phyloP scores from a whole-genome alignment of 805 yeast genomes.

The Ogataea dorogensis region DNA sequence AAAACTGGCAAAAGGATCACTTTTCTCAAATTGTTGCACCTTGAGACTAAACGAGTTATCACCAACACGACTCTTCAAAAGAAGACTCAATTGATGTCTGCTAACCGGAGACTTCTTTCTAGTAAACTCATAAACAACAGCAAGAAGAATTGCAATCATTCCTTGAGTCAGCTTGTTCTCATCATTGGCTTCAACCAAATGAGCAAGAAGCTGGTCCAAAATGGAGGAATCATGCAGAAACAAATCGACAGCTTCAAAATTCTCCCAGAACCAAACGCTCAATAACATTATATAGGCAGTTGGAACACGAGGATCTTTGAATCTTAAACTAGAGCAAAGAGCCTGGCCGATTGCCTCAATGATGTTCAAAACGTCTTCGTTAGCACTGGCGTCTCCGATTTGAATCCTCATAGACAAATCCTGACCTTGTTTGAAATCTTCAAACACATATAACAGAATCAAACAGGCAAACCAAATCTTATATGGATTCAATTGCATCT shows the following conservation, averaged over 20 bases:
- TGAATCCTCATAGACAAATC: conserved; percentile 46
- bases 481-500: conserved; percentile 76
- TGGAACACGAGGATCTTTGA: conserved; percentile 69
- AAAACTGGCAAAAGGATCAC: conserved; percentile 52
- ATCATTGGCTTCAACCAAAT: conserved; percentile 46
- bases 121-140: conserved; percentile 77
- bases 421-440: conserved; percentile 50
- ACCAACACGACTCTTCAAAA: conserved; percentile 73
- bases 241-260: conserved; percentile 68
- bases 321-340: conserved; percentile 59
- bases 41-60: conserved; percentile 74
- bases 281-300: conserved; percentile 76
- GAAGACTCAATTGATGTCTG: conserved; percentile 56
- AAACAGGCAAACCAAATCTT: conserved; percentile 79
- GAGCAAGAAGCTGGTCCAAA: conserved; percentile 67
- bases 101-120: conserved; percentile 58
- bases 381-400: conserved; percentile 57
- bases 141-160: conserved; percentile 66
- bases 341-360: conserved; percentile 79
- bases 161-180: conserved; percentile 56
- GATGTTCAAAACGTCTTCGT: conserved; percentile 67
- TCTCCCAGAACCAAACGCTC: conserved; percentile 75
- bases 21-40: conserved; percentile 69
- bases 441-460: conserved; percentile 60
- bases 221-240: conserved; percentile 67